phyloP scores from a whole-genome alignment of 2,329 filamentous ascomycete species.

The Zasmidium citrigriseum region DNA sequence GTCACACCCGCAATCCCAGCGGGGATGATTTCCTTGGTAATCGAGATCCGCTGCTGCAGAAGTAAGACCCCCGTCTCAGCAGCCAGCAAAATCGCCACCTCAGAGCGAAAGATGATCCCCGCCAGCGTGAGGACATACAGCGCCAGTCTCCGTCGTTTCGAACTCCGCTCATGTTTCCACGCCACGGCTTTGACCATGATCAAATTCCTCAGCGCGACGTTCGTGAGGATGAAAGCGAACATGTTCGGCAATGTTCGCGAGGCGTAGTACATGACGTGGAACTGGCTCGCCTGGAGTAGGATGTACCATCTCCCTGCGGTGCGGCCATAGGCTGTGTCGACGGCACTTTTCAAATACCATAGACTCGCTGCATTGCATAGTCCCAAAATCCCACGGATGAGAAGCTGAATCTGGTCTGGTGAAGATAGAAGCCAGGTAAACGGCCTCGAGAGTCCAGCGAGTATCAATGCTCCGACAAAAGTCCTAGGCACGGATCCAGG shows the following conservation, averaged over 20 bases:
- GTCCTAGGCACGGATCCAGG: slow-evolving; percentile 89
- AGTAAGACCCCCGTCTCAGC: slow-evolving; percentile 68
- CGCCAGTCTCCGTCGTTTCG: slow-evolving; percentile 61
- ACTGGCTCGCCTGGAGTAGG: slow-evolving; percentile 77
- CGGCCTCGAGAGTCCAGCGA: slow-evolving; percentile 73
- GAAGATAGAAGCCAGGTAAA: slow-evolving; percentile 60
- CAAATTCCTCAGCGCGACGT: slow-evolving; percentile 59
- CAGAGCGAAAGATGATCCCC: slow-evolving; percentile 83
- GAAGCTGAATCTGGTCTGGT: slow-evolving; percentile 57
- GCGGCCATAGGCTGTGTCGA: slow-evolving; percentile 68
- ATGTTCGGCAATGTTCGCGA: slow-evolving; percentile 92
- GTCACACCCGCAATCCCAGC: slow-evolving; percentile 66
- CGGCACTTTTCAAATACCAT: slow-evolving; percentile 62
- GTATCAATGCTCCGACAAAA: slow-evolving; percentile 77
- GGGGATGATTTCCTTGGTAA: slow-evolving; percentile 61
- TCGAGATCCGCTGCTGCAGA: slow-evolving; percentile 53
- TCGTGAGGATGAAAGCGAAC: slow-evolving; percentile 86
- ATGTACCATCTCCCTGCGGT: slow-evolving; percentile 76
- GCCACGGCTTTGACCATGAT: slow-evolving; percentile 49
- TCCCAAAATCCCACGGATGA: slow-evolving; percentile 76
- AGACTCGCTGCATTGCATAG: slow-evolving; percentile 72
- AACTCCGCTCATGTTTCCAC: slow-evolving; percentile 36
- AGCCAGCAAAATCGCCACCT: slow-evolving; percentile 78
- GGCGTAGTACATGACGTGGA: slow-evolving; percentile 91
- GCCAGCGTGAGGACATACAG: slow-evolving; percentile 77